Evolutionary conservation across 305 asterid species (phyloP), one percentile per base, ranked within the genome.

Genomic region (Ilex paraguariensis): DNA sequence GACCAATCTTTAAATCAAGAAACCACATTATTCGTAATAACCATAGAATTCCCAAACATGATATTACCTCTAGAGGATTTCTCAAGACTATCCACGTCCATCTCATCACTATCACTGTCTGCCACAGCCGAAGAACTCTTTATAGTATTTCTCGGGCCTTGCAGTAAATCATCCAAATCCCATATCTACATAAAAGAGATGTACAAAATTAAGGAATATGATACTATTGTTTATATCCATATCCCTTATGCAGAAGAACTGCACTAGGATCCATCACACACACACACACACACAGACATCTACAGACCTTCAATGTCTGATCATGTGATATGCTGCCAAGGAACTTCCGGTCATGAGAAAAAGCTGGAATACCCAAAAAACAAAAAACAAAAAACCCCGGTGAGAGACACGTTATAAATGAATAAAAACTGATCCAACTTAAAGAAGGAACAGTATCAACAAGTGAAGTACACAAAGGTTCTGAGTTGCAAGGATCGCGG

Each of bases 291-390:
- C 28, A 21, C 2, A 59, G 49, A 50, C 0, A 3, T 10, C 16
- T 58, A 63, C 44, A 87, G 28, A 21, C 97, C 97, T 93, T 86
- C 57, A 93, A 68, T 49, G 74, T 80, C 48, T 84, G 74, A 71
- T 93, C 99, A 77, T 93, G 97, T 6, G 99, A 90, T 74, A 91
- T 82, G 76, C 97, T 93, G 32, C 99, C 96, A 70, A 93, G 96
- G 67, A 73, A 86, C 82, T 84, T 90, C 70, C 75, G 81, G 65
- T 90, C 99, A 73, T 87, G 85, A 64, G 97, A 90, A 76, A 86
- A 84, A 3, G 96, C 95, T 91, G 85, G 73, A 82, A 62, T 33
- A 66, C 66, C 28, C 28, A 21, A 21, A 62, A 65, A 12, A 45
- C 28, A 21, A 21, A 62, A 65, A 12, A 45, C 9, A 60, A 54